A percentile compares a stretch with the other conserved stretches of the same genome.
These are phyloP conservation scores for Botrytis sinoallii DNA, from an alignment of 2,329 filamentous ascomycete genomes.

Conservation along the genomic window DNA sequence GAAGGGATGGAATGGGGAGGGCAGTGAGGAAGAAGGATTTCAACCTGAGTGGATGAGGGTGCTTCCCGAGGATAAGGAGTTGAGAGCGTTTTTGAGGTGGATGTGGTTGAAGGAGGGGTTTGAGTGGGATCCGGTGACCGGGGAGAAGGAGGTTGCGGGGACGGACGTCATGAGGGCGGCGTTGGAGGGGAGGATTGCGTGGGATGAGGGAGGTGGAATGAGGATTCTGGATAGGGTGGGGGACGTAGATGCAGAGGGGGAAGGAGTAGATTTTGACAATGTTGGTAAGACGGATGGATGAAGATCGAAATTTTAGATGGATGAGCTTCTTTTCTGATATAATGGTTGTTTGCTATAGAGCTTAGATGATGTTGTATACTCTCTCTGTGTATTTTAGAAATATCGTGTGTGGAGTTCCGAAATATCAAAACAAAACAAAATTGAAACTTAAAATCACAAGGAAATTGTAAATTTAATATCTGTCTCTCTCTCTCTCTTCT, in stretches of 20 bases:
- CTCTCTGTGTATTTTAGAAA: background rate
- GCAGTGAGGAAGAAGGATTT: constrained; percentile 58
- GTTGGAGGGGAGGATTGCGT: constrained; percentile 51
- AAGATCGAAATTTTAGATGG: background rate
- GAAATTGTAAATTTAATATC: no score
- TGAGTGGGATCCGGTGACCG: constrained; percentile 73
- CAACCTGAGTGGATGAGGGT: constrained; percentile 92
- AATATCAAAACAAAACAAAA: background rate
- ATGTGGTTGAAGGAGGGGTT: constrained; percentile 88
- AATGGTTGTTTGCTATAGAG: background rate
- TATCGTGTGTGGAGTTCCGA: background rate
- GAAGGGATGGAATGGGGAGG: constrained; percentile 62
- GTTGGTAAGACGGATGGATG: no score
- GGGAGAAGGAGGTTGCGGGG: constrained; percentile 54
- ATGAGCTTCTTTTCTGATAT: background rate
- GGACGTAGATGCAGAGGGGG: background rate
- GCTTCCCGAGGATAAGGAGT: constrained; percentile 77
- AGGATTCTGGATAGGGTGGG: constrained; percentile 39
- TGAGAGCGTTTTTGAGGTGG: constrained; percentile 84
- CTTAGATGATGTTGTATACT: background rate
- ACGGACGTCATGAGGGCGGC: constrained; percentile 55
- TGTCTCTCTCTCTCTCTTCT: no score
- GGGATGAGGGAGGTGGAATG: constrained; percentile 38
- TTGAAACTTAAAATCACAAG: background rate
- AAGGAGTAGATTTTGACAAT: background rate